Evolutionary conservation across 768 basidiomycete genomes (phyloP), one percentile per base, ranked within the genome.

Genomic region (Clitopilus hobsonii): DNA sequence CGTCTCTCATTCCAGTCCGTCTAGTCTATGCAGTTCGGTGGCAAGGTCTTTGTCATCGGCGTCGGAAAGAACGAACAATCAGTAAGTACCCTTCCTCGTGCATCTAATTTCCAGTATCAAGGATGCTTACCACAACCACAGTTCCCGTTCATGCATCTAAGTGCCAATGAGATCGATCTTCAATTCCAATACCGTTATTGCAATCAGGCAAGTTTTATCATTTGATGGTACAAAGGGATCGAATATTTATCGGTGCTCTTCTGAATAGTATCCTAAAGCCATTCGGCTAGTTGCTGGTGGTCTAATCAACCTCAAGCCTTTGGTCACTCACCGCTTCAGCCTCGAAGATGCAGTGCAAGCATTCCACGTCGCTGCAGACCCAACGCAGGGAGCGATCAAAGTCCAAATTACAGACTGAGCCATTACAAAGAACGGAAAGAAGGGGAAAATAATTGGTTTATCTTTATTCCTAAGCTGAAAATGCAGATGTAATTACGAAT

Each of bases 191-290:
- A 85, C 63, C 82, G 85, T 23, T 87, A 87, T 58, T 80, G 82
- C 23, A 86, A 84, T 61, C 84, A 85, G 66, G 80, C 76, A 58
- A 32, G 65, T 49, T 10, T 29, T 23, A 32, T 32, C 30, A 16
- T n/a, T 27, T 45, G 5, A 8, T 4, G 18, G 5, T 18, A 11
- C 41, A 18, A 10, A 20, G 22, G 14, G n/a, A n/a, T 22, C 10
- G 38, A 25, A 8, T 38, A 2, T 27, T 60, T 3, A 6, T 45
- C 2, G 24, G 23, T 47, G 32, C 11, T 24, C 13, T 36, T 45
- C 36, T n/a, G n/a, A 23, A 32, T 70, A 86, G 76, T 95, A 93
- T 69, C 91, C 91, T 8, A 90, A 88, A 63, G 93, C 93, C 2
- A 82, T 95, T 55, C 80, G 86, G 3, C 83, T 94, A 7, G 79